Evolutionary conservation across 805 yeast genomes (phyloP).

Genomic region (Candida nemodendra): DNA sequence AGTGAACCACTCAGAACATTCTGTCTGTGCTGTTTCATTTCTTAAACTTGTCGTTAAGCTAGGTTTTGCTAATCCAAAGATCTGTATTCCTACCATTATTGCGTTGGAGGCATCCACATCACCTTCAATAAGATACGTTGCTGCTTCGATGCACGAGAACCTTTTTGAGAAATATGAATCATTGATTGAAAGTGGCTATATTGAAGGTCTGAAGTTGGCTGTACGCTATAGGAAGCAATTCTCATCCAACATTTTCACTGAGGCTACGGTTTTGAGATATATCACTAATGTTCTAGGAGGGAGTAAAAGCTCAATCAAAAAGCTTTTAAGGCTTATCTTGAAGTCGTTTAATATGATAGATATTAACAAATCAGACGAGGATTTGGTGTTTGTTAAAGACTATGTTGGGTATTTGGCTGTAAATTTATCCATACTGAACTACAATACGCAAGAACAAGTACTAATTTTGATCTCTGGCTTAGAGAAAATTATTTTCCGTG

Average conservation of each 20-base stretch:
- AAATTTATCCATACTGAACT: constrained; percentile 40
- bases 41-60: constrained; percentile 54
- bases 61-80: constrained; percentile 75
- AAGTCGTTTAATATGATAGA: constrained; percentile 31
- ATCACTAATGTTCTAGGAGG: constrained; percentile 44
- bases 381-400: constrained; percentile 19
- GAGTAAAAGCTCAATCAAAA: constrained; percentile 39
- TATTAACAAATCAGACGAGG: constrained; percentile 12
- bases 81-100: constrained; percentile 64
- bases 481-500: constrained; percentile 41
- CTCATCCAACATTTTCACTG: constrained; percentile 27
- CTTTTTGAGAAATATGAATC: constrained; percentile 69
- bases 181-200: constrained; percentile 62
- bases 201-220: constrained; percentile 61
- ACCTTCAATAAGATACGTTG: constrained; percentile 43
- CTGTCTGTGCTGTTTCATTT: constrained; percentile 53
- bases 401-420: constrained; percentile 35
- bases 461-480: constrained; percentile 42
- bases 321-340: constrained; percentile 37
- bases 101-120: constrained; percentile 62
- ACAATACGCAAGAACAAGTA: constrained; percentile 51
- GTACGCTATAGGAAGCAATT: constrained; percentile 40
- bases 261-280: constrained; percentile 35
- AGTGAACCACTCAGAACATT: constrained; percentile 39
- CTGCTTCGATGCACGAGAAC: constrained; percentile 51